phyloP scores from a whole-genome alignment of 2,329 filamentous ascomycete genomes.

The Exophiala sideris region DNA sequence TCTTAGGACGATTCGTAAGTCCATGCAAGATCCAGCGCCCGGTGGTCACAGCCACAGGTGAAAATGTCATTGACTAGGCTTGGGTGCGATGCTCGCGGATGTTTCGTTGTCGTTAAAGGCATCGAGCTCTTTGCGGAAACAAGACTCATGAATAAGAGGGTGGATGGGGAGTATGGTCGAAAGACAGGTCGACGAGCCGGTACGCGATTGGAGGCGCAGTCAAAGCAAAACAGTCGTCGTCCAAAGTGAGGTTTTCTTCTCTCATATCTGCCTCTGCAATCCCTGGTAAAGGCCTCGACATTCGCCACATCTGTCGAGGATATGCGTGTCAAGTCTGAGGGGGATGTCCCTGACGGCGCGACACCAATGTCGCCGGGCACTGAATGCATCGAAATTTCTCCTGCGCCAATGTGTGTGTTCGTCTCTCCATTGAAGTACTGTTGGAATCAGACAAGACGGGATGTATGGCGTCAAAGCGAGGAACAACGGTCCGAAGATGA shows the following conservation, averaged over 20 bases:
- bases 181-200: conserved; percentile 2
- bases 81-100: conserved; percentile 1
- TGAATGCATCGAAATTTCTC: conserved; percentile 10
- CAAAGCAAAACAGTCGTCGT: background rate
- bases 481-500: background rate
- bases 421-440: background rate
- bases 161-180: background rate
- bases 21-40: background rate
- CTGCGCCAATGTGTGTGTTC: too few relatives aligned
- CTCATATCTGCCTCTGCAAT: background rate
- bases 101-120: background rate
- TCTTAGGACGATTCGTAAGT: conserved; percentile 3
- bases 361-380: conserved; percentile 1
- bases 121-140: conserved; percentile 1
- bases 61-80: conserved; percentile 3
- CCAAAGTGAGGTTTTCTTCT: background rate
- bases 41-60: conserved; percentile 3
- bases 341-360: conserved; percentile 2
- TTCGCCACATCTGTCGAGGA: background rate
- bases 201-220: background rate
- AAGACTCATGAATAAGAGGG: conserved; percentile 1
- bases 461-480: background rate
- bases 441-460: background rate
- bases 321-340: background rate
- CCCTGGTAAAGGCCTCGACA: background rate